Base-by-base conservation (phyloP, 768 basidiomycete species). In the Coprinellus aureogranulatus region DNA sequence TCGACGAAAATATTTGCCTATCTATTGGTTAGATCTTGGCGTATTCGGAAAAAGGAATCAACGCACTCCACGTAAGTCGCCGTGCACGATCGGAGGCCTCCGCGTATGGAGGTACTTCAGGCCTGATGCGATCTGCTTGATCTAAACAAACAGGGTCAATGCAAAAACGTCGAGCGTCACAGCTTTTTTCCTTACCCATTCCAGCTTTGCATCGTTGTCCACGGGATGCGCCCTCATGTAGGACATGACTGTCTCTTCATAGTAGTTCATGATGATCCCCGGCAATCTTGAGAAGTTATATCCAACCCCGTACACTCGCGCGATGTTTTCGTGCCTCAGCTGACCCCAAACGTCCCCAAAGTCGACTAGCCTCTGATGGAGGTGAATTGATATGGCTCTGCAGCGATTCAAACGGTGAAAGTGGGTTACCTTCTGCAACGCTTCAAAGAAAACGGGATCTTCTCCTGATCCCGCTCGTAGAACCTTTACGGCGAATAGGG, bases 1-100 rank as follows among this genome's bases (percentile, higher is more conserved):
- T 65, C 61, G 3, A 75, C 56, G 5, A 75, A 62, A 10, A 73
- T 55, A 55, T 73, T 75, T 27, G 63, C 61, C 70, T 70, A 18
- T 6, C 14, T 23, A 27, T 9, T 44, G 34, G 16, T 27, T 31
- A n/a, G 51, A 23, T 2, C 12, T 23, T n/a, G 27, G 42, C 61
- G 51, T 28, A 65, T 67, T 4, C 62, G 62, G 26, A 67, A 64
- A 11, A 73, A 47, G 53, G n/a, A n/a, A n/a, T 73, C 71, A 69
- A 9, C 69, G 49, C 5, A 71, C 48, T 4, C 59, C 37, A 3
- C 57, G 54, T 20, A 51, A 26, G 39, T 48, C 10, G 23, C 42
- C 44, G 6, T 60, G 53, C 14, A 49, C 53, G 14, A 41, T 34
- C 2, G 56, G 25, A n/a, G 26, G 18, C 1, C 26, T 27, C 2